phyloP scores from a whole-genome alignment of 208 protist genomes.

The Porcisia deanei region DNA sequence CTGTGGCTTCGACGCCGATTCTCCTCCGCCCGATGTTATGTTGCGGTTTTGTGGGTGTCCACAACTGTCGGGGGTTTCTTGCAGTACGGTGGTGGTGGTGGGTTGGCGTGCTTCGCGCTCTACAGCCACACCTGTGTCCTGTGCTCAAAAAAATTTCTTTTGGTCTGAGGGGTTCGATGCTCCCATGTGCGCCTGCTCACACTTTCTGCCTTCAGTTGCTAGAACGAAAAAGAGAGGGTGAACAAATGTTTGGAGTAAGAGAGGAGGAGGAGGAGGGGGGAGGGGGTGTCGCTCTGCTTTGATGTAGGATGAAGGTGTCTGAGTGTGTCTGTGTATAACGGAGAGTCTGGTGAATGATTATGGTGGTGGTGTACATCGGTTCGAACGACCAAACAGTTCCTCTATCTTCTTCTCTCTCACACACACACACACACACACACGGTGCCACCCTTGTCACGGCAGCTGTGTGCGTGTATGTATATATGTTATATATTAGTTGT shows the following conservation, averaged over 20 bases:
- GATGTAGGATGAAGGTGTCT: no score
- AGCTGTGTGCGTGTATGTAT: not conserved
- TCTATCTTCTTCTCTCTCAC: not conserved
- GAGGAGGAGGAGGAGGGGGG: no score
- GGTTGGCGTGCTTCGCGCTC: not conserved
- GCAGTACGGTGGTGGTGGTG: not conserved
- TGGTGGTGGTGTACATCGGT: not conserved
- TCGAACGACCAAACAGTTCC: not conserved
- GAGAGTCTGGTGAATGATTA: not conserved
- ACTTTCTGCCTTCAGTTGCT: no score
- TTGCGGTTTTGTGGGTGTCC: not conserved
- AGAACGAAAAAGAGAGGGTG: no score
- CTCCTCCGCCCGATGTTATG: not conserved
- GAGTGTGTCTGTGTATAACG: no score
- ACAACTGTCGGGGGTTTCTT: not conserved
- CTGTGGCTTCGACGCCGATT: not conserved
- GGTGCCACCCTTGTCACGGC: not conserved
- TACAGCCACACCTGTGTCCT: no score
- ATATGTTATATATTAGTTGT: not conserved
- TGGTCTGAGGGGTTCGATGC: no score
- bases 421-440: not conserved
- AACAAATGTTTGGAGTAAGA: no score
- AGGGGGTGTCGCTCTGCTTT: no score
- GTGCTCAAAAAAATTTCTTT: no score
- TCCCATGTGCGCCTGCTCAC: no score